Percentiles rank a stretch among this genome's conserved stretches.
Evolutionary conservation across 2,329 filamentous ascomycete species (phyloP).

Genomic region (Cytospora paraplurivora): DNA sequence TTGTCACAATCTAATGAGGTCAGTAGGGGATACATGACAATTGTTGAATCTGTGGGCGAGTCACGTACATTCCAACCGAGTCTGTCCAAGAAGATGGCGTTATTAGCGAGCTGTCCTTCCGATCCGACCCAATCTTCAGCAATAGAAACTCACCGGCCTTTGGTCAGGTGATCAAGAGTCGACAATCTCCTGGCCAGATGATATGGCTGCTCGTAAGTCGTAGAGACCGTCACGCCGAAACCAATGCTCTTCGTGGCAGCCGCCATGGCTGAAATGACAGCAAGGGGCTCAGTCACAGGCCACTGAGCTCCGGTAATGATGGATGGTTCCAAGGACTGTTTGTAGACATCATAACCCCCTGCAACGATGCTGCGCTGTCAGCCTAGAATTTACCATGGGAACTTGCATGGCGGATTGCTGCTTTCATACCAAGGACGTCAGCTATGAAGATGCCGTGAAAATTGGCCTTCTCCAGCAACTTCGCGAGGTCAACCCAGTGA

Average conservation of each 20-base stretch:
- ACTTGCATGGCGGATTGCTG: neutral
- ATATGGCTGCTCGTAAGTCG: conserved; percentile 71
- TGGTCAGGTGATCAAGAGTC: conserved; percentile 67
- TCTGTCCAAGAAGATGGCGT: conserved; percentile 32
- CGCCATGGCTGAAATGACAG: conserved; percentile 66
- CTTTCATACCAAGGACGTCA: conserved; percentile 54
- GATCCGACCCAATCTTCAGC: neutral
- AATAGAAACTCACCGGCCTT: conserved; percentile 48
- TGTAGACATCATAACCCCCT: conserved; percentile 68
- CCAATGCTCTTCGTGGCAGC: conserved; percentile 67
- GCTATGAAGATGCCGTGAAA: conserved; percentile 70
- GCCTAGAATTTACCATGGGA: neutral
- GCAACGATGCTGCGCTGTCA: neutral
- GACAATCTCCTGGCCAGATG: conserved; percentile 65
- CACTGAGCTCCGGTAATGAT: conserved; percentile 67
- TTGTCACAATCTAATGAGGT: conserved; percentile 58
- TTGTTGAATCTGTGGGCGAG: conserved; percentile 24
- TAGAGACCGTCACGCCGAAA: conserved; percentile 68
- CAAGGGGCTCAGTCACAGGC: conserved; percentile 70
- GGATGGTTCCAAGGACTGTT: conserved; percentile 59
- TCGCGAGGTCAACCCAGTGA: conserved; percentile 63
- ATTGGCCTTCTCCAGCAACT: conserved; percentile 61
- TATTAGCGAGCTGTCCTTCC: neutral
- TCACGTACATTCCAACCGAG: conserved; percentile 48
- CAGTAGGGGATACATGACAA: neutral